Evolutionary conservation across 2,329 filamentous ascomycete species (phyloP), one percentile per base, ranked within the genome.

Genomic region (Fusarium compactum): DNA sequence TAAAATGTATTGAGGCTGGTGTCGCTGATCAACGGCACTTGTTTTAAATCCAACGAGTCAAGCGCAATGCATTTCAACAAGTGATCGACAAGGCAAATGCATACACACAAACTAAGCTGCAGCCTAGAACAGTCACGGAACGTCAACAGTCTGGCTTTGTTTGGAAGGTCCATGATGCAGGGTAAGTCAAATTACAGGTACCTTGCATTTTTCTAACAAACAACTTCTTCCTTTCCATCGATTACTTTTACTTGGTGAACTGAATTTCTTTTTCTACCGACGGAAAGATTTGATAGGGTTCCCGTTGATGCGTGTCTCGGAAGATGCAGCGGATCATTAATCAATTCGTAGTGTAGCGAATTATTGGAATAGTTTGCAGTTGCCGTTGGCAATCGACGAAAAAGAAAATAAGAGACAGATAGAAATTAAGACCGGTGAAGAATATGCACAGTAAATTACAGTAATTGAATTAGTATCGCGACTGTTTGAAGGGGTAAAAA

Each of bases 291-390:
- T 61, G 43, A 45, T 20, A 50, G n/a, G 56, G 38, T 32, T 64
- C 14, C 22, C 12, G n/a, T 18, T 16, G 20, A 66, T 50, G 62
- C 25, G 43, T 66, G 63, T 66, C 63, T 66, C 55, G 48, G 55
- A 63, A 51, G 63, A 44, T 41, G 44, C 62, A 55, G 38, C 30
- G 61, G 43, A 66, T 66, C 55, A 40, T 65, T 11, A 32, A 25
- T 56, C 22, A 44, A 22, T 34, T 18, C 44, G 24, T 44, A 25
- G 32, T 53, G 41, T 29, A 40, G 27, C 25, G 43, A 22, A 38
- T n/a, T 48, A 9, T 44, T 40, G 34, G 22, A 32, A 32, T 38
- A 40, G 34, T 14, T 9, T 43, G 25, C 14, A 61, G 25, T 20
- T 15, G 30, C 18, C 25, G 27, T 24, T 40, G 18, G 34, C 24